phyloP scores from a whole-genome alignment of 202 grass and related monocot genomes.

The Saccharum hybrid region DNA sequence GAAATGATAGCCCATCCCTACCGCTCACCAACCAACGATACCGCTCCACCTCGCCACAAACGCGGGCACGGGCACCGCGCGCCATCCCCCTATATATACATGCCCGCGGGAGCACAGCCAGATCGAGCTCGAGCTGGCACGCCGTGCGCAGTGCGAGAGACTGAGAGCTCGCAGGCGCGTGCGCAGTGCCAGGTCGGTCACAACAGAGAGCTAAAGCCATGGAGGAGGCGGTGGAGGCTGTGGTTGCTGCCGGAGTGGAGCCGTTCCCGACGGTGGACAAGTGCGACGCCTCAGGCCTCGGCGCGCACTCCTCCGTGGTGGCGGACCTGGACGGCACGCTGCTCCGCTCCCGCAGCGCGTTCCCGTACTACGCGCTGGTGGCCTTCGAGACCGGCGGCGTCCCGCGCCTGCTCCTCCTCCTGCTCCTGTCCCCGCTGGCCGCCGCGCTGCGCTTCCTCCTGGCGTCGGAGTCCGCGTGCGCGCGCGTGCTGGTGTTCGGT shows the following conservation, averaged over 20 bases:
- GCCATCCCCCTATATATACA: slow-evolving; percentile 10
- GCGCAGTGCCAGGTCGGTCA: no score
- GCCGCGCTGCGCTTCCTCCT: slow-evolving; percentile 27
- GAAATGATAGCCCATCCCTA: not conserved
- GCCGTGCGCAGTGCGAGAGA: not conserved
- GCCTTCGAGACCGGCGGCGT: slow-evolving; percentile 75
- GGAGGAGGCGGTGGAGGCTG: slow-evolving; percentile 26
- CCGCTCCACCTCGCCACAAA: not conserved
- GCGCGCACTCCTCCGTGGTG: slow-evolving; percentile 61
- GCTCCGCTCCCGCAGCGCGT: slow-evolving; percentile 61
- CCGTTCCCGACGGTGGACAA: slow-evolving; percentile 68
- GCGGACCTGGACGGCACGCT: slow-evolving; percentile 73
- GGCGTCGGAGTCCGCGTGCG: slow-evolving; percentile 50
- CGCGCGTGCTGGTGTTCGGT: slow-evolving; percentile 70
- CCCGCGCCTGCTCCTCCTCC: slow-evolving; percentile 63
- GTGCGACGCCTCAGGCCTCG: slow-evolving; percentile 58
- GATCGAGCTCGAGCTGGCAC: slow-evolving; percentile 26
- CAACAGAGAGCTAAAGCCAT: not conserved
- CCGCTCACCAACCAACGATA: slow-evolving; percentile 44
- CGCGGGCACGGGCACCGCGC: not conserved
- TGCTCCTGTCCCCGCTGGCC: slow-evolving; percentile 60
- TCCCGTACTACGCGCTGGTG: slow-evolving; percentile 80
- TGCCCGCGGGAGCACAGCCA: not conserved
- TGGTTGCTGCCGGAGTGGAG: slow-evolving; percentile 46
- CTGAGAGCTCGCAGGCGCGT: not conserved